Percentiles rank a stretch among this genome's conserved stretches.
These are phyloP conservation scores for Naganishia vishniacii DNA, from an alignment of 768 basidiomycete genomes.

Conservation along the genomic window DNA sequence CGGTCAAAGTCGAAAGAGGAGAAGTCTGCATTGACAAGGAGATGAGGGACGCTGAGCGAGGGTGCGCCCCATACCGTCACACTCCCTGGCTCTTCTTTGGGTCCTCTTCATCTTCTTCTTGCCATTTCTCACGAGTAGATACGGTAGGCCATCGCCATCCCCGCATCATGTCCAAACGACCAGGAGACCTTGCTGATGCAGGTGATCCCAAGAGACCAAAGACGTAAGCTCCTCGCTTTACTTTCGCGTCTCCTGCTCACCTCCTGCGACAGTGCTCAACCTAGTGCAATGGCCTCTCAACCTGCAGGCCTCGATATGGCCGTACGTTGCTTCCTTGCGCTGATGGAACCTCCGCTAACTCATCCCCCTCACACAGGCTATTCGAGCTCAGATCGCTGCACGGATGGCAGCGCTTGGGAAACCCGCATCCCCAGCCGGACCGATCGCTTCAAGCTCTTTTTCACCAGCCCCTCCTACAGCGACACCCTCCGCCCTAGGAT, in stretches of 20 bases:
- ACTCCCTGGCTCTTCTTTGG: too few relatives aligned
- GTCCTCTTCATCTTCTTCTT: background rate
- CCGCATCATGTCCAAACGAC: slow-evolving; percentile 33
- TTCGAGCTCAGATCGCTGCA: slow-evolving; percentile 46
- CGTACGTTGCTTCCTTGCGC: slow-evolving; percentile 9
- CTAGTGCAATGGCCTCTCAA: slow-evolving; percentile 10
- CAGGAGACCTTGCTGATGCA: slow-evolving; percentile 35
- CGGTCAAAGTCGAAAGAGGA: too few relatives aligned
- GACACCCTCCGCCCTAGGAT: slow-evolving; percentile 53
- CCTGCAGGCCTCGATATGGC: slow-evolving; percentile 38
- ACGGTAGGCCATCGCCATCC: background rate
- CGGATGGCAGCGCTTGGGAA: slow-evolving; percentile 24
- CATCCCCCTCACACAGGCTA: slow-evolving; percentile 32
- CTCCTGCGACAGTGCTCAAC: background rate
- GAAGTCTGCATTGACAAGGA: too few relatives aligned
- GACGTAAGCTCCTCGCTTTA: slow-evolving; percentile 2
- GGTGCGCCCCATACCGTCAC: background rate
- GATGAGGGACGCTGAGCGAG: too few relatives aligned
- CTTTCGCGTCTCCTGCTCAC: too few relatives aligned
- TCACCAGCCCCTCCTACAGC: slow-evolving; percentile 52
- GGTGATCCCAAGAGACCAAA: slow-evolving; percentile 37
- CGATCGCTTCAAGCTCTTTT: slow-evolving; percentile 29
- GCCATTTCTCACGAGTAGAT: background rate
- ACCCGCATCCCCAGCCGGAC: slow-evolving; percentile 31
- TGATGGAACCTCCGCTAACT: background rate